Evolutionary conservation across 164 flowering plant species (phyloP).

Genomic region (Stephania japonica): DNA sequence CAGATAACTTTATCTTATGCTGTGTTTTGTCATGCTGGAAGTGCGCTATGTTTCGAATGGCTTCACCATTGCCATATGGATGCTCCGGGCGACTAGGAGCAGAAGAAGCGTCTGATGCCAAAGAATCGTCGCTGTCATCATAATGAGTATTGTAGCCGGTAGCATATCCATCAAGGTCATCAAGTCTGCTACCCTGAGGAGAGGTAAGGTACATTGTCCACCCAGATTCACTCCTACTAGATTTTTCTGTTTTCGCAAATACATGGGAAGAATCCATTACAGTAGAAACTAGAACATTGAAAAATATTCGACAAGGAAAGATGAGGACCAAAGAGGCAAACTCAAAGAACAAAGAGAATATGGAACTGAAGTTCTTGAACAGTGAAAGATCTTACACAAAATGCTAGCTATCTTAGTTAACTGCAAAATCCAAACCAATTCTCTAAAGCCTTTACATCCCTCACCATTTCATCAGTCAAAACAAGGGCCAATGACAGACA

Average conservation of each 20-base stretch:
- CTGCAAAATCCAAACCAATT: constrained; percentile 8
- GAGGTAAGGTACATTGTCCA: constrained; percentile 76
- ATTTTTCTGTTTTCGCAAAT: constrained; percentile 31
- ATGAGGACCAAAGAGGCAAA: not conserved
- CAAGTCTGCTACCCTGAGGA: constrained; percentile 35
- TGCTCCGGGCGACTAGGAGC: constrained; percentile 40
- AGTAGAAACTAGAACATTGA: constrained; percentile 8
- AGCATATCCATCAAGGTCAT: constrained; percentile 11
- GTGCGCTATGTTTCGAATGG: not conserved
- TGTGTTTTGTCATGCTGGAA: constrained; percentile 15
- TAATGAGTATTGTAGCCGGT: not conserved
- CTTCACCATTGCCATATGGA: not conserved
- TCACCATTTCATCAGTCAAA: constrained; percentile 13
- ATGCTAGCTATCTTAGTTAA: constrained; percentile 4
- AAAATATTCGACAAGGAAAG: constrained; percentile 4
- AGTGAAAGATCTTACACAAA: constrained; percentile 9
- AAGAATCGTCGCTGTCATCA: constrained; percentile 60
- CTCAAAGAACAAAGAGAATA: constrained; percentile 18
- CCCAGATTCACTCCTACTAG: constrained; percentile 66
- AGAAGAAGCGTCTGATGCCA: constrained; percentile 88
- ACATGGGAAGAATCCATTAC: constrained; percentile 44
- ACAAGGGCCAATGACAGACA: constrained; percentile 15
- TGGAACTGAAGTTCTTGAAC: constrained; percentile 14
- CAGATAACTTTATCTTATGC: constrained; percentile 8
- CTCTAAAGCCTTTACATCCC: constrained; percentile 13